Percentiles rank a stretch among this genome's conserved stretches.
Conservation (phyloP, 2,329 filamentous ascomycete species). For the Fusarium redolens region DNA sequence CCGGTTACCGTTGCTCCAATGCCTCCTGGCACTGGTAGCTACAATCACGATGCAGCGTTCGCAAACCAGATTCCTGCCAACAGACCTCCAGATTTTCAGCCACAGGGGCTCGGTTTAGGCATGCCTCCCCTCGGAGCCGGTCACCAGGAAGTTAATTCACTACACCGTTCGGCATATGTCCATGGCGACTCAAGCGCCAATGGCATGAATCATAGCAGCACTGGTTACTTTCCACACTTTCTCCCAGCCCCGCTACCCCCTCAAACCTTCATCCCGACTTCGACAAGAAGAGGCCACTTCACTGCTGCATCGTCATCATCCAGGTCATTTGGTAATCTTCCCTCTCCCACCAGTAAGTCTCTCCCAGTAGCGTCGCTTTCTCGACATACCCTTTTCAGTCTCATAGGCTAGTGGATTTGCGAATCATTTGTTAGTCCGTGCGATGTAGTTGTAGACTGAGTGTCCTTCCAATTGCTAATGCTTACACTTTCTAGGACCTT, state of each 20-base stretch:
- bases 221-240: constrained; percentile 21
- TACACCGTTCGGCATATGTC: constrained; percentile 34
- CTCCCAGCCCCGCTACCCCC: constrained; percentile 33
- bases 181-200: constrained; percentile 34
- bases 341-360: constrained; percentile 41
- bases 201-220: constrained; percentile 31
- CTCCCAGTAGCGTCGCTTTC: neutral
- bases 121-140: constrained; percentile 31
- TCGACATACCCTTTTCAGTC: neutral
- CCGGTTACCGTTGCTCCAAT: constrained; percentile 9
- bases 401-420: constrained; percentile 6
- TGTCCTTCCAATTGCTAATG: constrained; percentile 13
- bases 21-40: constrained; percentile 3
- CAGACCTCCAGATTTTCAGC: constrained; percentile 35
- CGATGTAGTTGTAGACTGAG: neutral
- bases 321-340: constrained; percentile 32
- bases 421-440: constrained; percentile 3
- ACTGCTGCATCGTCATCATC: constrained; percentile 29
- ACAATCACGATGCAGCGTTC: constrained; percentile 36
- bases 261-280: constrained; percentile 23
- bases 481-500: constrained; percentile 25
- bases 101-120: constrained; percentile 18
- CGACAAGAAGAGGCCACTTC: constrained; percentile 31
- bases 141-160: constrained; percentile 38
- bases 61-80: constrained; percentile 36